Base-by-base conservation (phyloP, 2,329 filamentous ascomycete species). In the Botrytis squamosa region DNA sequence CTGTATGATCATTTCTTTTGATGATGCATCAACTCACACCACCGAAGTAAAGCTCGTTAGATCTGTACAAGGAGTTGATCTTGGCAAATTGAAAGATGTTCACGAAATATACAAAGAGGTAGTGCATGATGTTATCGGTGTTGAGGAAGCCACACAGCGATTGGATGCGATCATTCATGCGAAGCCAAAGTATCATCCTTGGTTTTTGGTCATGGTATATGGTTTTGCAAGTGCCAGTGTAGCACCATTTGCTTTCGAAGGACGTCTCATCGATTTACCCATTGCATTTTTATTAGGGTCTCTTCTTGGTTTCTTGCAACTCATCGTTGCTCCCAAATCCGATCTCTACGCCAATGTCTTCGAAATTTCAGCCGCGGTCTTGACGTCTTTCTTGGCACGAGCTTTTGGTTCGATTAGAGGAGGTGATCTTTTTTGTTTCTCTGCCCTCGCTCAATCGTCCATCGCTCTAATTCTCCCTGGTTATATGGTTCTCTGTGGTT, bases 1-100 rank as follows among this genome's bases (percentile, higher is more conserved):
- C 0, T 97, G 93, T 80, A 98, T 98, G 95, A 93, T 98, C 73
- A 92, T 97, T 80, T 95, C 93, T 7, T 97, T 98, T 80, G 94
- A 93, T 79, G 93, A 95, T 82, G 83, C 84, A 8, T 83, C 84
- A 0, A 93, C 92, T 0, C 92, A 94, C 79, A 94, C 92, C 0
- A 91, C 91, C n/a, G 92, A 94, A 80, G 92, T 94, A 75, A 93
- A 93, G 83, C 86, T 94, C 46, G 90, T 94, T 10, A 88, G 90
- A 59, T 87, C 89, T 0, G 83, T 84, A 0, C 91, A 93, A 78
- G 92, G 91, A 2, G 86, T 95, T 16, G 90, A 95, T 80, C 85
- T 95, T 0, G 92, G 92, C 42, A 92, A 91, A 78, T 86, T 95
- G 20, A 87, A 90, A 69, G 92, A 94, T 76, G 88, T 91, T 2